Evolutionary conservation across 2,329 filamentous ascomycete genomes (phyloP).

Genomic region (Chaetomiaceae sp.): DNA sequence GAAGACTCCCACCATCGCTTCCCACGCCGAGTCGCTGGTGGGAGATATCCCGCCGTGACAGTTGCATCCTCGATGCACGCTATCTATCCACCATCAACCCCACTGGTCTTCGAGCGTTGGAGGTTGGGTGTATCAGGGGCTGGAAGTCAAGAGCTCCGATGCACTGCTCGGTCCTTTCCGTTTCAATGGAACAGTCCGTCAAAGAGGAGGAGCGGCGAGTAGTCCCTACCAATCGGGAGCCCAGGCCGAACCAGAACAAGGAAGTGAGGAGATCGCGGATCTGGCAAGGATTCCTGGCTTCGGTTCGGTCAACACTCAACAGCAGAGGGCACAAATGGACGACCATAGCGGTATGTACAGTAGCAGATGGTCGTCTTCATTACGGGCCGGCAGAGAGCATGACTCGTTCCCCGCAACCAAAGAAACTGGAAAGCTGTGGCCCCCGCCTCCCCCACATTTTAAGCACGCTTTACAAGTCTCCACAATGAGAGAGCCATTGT

Average conservation of each 20-base stretch:
- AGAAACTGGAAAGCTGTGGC: background rate
- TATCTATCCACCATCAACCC: background rate
- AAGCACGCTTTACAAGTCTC: background rate
- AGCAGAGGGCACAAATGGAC: no score
- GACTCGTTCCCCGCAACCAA: no score
- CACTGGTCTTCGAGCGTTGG: background rate
- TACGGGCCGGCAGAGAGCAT: no score
- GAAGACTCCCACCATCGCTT: background rate
- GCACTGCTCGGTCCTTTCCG: slow-evolving; percentile 16
- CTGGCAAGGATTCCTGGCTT: background rate
- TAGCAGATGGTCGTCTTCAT: no score
- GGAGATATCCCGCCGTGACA: background rate
- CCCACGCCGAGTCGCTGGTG: background rate
- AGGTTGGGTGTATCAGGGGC: slow-evolving; percentile 9
- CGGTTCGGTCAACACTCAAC: background rate
- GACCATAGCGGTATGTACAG: no score
- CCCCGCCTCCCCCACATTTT: slow-evolving; percentile 23
- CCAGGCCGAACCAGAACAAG: background rate
- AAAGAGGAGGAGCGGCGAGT: background rate
- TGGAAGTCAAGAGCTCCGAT: slow-evolving; percentile 19
- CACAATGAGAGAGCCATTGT: background rate
- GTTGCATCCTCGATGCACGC: slow-evolving; percentile 1
- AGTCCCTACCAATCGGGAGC: slow-evolving; percentile 3
- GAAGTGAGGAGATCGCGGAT: background rate
- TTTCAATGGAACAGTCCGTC: background rate